Conservation (phyloP, 1,284 basidiomycete species). For the Cystobasidium slooffiae region DNA sequence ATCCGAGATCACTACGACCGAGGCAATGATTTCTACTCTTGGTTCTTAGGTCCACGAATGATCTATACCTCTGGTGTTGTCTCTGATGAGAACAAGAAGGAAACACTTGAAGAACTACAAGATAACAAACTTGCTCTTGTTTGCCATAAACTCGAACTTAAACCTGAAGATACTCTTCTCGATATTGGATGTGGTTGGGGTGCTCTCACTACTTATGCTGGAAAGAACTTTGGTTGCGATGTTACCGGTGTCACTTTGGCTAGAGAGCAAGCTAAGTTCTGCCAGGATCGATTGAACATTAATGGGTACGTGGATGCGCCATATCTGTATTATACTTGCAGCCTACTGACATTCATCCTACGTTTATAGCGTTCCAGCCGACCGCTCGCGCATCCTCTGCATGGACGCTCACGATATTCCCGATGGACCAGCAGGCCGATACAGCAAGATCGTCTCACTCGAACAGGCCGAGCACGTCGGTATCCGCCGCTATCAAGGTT, state of each 20-base stretch:
- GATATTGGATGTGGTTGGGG: constrained; percentile 99
- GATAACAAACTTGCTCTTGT: constrained; percentile 97
- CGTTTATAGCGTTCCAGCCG: constrained; percentile 61
- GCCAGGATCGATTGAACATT: constrained; percentile 80
- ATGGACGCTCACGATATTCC: constrained; percentile 94
- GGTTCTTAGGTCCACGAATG: constrained; percentile 96
- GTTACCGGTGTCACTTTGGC: constrained; percentile 94
- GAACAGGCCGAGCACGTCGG: constrained; percentile 99
- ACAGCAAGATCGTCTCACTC: constrained; percentile 92
- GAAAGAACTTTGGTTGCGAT: constrained; percentile 95
- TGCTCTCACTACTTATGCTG: constrained; percentile 89
- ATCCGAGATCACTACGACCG: constrained; percentile 96
- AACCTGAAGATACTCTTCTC: constrained; percentile 80
- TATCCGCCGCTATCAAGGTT: constrained; percentile 85
- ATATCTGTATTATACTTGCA: not conserved
- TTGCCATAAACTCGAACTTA: constrained; percentile 89
- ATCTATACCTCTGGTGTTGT: constrained; percentile 96
- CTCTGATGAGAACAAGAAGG: constrained; percentile 70
- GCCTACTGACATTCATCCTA: not conserved
- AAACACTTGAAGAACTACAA: constrained; percentile 93
- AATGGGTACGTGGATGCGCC: constrained; percentile 63
- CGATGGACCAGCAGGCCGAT: constrained; percentile 70
- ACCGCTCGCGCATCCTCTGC: constrained; percentile 88
- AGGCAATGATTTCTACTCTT: constrained; percentile 91
- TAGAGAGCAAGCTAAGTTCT: constrained; percentile 88